These are phyloP conservation scores for Diaporthe nobilis DNA, from an alignment of 2,329 filamentous ascomycete species.

Conservation along the genomic window DNA sequence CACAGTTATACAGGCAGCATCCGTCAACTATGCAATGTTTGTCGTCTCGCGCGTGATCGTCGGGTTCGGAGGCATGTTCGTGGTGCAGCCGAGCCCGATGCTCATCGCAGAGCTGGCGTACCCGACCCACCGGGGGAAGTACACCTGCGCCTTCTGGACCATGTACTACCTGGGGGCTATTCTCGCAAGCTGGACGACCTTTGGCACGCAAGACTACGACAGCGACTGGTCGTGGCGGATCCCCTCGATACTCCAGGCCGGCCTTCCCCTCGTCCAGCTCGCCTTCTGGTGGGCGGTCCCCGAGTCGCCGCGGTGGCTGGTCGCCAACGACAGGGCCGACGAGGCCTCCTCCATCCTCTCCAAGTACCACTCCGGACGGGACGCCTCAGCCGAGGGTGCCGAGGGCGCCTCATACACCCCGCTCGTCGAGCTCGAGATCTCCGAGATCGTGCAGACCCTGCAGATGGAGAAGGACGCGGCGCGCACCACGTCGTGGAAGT, in stretches of 20 bases:
- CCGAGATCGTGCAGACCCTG: conserved; percentile 63
- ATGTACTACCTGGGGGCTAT: conserved; percentile 55
- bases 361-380: conserved; percentile 61
- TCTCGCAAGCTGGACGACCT: conserved; percentile 56
- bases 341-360: conserved; percentile 64
- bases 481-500: conserved; percentile 51
- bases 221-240: conserved; percentile 50
- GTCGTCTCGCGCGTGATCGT: conserved; percentile 25
- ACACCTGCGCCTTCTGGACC: conserved; percentile 52
- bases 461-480: conserved; percentile 53
- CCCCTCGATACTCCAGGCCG: conserved; percentile 48
- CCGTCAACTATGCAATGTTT: conserved; percentile 53
- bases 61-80: conserved; percentile 52
- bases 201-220: conserved; percentile 49
- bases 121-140: conserved; percentile 53
- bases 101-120: conserved; percentile 54
- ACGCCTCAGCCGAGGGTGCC: conserved; percentile 42
- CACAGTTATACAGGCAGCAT: conserved; percentile 54
- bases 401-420: conserved; percentile 52
- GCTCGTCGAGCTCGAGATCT: conserved; percentile 62
- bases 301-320: conserved; percentile 66
- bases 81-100: conserved; percentile 54
- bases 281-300: conserved; percentile 55
- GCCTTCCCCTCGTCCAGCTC: conserved; percentile 56
- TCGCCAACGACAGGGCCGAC: conserved; percentile 62